Evolutionary conservation across 768 basidiomycete species (phyloP).

Genomic region (Auricularia sp.): DNA sequence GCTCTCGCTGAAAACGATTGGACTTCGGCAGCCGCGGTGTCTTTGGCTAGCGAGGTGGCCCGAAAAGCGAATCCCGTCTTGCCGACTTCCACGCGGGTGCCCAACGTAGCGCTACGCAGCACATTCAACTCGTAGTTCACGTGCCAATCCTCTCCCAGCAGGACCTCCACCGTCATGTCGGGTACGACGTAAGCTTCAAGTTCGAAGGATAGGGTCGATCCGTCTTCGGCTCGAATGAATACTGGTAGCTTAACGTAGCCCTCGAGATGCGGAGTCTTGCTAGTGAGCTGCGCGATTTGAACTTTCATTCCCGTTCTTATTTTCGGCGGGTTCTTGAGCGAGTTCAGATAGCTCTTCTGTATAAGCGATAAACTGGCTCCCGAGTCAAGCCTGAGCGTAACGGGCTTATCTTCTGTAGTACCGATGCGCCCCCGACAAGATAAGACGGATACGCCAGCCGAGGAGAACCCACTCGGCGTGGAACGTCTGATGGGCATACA

Average conservation of each 20-base stretch:
- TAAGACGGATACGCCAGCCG: background rate
- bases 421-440: background rate
- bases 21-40: background rate
- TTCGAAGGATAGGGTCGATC: background rate
- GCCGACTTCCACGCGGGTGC: background rate
- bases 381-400: background rate
- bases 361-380: background rate
- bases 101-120: background rate
- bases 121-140: slow-evolving; percentile 12
- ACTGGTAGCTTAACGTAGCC: background rate
- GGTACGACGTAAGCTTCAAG: slow-evolving; percentile 9
- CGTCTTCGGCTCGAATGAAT: background rate
- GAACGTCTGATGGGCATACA: background rate
- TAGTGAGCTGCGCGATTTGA: background rate
- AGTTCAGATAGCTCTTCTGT: background rate
- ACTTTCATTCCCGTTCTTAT: background rate
- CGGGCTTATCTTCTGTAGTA: background rate
- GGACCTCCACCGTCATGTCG: slow-evolving; percentile 21
- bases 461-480: background rate
- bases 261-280: background rate
- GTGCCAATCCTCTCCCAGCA: slow-evolving; percentile 24
- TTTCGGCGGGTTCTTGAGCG: background rate
- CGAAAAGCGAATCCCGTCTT: background rate
- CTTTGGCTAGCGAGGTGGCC: background rate
- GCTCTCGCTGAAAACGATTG: background rate